Conservation (phyloP, 2,329 filamentous ascomycete species). For the Colletotrichum liaoningense region DNA sequence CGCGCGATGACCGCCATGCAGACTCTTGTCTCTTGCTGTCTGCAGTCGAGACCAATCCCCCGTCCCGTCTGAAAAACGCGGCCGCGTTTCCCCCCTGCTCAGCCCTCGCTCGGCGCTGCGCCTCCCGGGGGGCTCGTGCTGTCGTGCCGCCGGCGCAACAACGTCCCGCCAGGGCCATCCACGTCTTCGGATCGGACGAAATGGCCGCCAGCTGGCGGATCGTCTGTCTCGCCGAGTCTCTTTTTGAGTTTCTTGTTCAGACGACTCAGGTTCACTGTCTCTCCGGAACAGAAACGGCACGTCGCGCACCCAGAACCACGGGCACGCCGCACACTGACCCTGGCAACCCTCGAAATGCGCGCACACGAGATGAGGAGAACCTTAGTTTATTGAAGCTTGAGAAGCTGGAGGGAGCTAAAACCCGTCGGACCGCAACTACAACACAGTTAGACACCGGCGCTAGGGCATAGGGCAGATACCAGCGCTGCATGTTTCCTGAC, state of each 20-base stretch:
- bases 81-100: slow-evolving; percentile 4
- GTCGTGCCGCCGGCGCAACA: slow-evolving; percentile 30
- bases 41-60: background rate
- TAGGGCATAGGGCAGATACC: slow-evolving; percentile 15
- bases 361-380: background rate
- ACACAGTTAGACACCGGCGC: slow-evolving; percentile 7
- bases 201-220: slow-evolving; percentile 17
- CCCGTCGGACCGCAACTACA: slow-evolving; percentile 13
- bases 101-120: slow-evolving; percentile 18
- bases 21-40: background rate
- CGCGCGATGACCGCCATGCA: slow-evolving; percentile 7
- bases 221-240: slow-evolving; percentile 21
- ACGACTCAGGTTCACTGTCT: background rate
- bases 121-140: slow-evolving; percentile 9
- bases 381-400: background rate
- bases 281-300: background rate
- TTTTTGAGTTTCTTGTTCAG: background rate
- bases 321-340: background rate
- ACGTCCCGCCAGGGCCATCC: slow-evolving; percentile 23
- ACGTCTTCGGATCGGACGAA: slow-evolving; percentile 28
- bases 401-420: background rate
- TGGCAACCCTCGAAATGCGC: background rate
- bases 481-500: slow-evolving; percentile 17
- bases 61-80: background rate
- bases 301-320: background rate